Base-by-base conservation (phyloP, 805 yeast genomes). In the Nematodospora valgi region DNA sequence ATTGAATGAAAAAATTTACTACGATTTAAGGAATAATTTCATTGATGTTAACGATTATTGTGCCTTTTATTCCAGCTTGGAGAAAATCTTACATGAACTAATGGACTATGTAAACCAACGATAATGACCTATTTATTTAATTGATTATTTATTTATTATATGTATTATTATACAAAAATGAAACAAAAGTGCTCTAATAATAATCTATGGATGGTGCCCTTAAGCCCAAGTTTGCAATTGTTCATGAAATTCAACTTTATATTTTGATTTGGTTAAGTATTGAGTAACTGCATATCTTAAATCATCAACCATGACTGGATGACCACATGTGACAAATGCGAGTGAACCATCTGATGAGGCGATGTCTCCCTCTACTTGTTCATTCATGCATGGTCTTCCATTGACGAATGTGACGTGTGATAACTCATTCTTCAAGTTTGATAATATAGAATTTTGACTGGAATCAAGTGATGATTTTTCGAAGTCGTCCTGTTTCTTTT, bases 221-320 rank as follows among this genome's bases (percentile, higher is more conserved):
- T 35, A 38, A 27, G 39, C 62, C 94, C 95, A 85, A 10, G 72
- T 67, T 59, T 82, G 87, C 34, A 82, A 70, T 51, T 84, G 89
- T 52, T 86, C 95, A 49, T 68, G 80, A 48, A 80, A 80, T 41
- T 82, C 89, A 12, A 84, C 74, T 28, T 85, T 70, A 33, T 70
- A 61, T n/a, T 68, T 54, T 8, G 49, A 40, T 20, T 56, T 40
- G 22, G 64, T 57, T 34, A 78, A 52, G 37, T 70, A 52, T 27
- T 61, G 44, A 1, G 72, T 63, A 4, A 79, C 72, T 2, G 69
- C 52, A 25, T 62, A 52, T 50, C 91, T 68, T 13, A 79, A 44
- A 2, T 61, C 68, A 49, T 81, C 89, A 46, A 70, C 79, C 72
- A 80, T 71, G 3, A 55, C 39, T 22, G 76, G 71, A 31, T 82